phyloP scores from a whole-genome alignment of 83 land plant species.

The Picea engelmannii region DNA sequence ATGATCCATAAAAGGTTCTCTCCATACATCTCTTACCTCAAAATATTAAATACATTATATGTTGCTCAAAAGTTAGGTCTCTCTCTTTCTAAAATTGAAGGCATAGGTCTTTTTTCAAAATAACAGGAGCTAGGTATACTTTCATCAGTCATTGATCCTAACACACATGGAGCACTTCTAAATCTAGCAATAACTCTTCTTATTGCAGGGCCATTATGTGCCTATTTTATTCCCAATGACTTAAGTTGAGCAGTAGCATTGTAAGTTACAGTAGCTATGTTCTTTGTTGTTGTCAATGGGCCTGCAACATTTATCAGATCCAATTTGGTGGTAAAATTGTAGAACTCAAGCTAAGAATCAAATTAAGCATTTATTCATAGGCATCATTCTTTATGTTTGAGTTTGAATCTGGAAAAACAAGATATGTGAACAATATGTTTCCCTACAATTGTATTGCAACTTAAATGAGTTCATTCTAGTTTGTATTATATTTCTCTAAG shows the following conservation, averaged over 20 bases:
- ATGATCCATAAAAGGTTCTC: too few species aligned
- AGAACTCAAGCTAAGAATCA: slow-evolving; percentile 34
- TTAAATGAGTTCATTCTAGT: too few species aligned
- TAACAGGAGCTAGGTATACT: slow-evolving; percentile 90
- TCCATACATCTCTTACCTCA: too few species aligned
- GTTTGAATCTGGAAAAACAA: too few species aligned
- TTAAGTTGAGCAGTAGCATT: slow-evolving; percentile 55
- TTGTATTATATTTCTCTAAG: too few species aligned
- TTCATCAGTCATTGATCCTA: slow-evolving; percentile 88
- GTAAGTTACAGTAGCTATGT: slow-evolving; percentile 71
- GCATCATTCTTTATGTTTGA: too few species aligned
- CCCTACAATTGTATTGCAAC: too few species aligned
- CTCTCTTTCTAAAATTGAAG: slow-evolving; percentile 82
- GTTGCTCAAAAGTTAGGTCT: slow-evolving; percentile 87
- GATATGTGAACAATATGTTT: too few species aligned
- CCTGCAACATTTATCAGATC: slow-evolving; percentile 96
- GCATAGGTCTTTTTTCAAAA: slow-evolving; percentile 89
- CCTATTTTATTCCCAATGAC: slow-evolving; percentile 82
- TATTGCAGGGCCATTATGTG: slow-evolving; percentile 63
- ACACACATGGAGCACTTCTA: slow-evolving; percentile 55
- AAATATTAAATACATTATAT: slow-evolving; percentile 30
- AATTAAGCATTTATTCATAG: too few species aligned
- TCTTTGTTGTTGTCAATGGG: slow-evolving; percentile 71
- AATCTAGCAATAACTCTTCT: too few species aligned
- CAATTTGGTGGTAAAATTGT: slow-evolving; percentile 80